A percentile compares a stretch with the other conserved stretches of the same genome.
Evolutionary conservation across 2,329 filamentous ascomycete genomes (phyloP).

Genomic region (Alternaria triticina): DNA sequence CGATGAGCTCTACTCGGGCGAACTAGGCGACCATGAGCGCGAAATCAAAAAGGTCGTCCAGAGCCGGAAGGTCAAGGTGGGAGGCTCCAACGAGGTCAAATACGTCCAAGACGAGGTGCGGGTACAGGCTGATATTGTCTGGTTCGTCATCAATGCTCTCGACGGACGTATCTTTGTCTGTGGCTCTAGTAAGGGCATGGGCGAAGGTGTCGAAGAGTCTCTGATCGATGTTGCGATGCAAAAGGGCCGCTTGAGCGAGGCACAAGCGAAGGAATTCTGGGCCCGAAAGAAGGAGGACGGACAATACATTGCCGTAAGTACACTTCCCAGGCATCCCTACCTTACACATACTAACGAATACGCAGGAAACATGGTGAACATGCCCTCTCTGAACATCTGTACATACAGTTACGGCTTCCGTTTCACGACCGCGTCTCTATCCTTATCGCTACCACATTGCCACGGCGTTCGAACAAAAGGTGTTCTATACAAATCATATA

Average conservation of each 20-base stretch:
- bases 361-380: conserved; percentile 13
- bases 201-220: conserved; percentile 89
- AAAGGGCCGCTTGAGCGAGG: conserved; percentile 83
- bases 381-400: not conserved
- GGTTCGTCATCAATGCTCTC: conserved; percentile 96
- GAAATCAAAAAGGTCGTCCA: conserved; percentile 60
- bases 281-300: conserved; percentile 86
- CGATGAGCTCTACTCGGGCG: conserved; percentile 94
- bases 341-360: not conserved
- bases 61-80: conserved; percentile 52
- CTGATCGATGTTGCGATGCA: conserved; percentile 89
- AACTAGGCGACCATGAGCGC: conserved; percentile 75
- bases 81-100: conserved; percentile 67
- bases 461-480: conserved; percentile 15
- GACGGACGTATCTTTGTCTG: conserved; percentile 97
- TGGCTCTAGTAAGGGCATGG: conserved; percentile 95
- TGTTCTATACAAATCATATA: conserved; percentile 6
- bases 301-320: conserved; percentile 84
- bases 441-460: conserved; percentile 12
- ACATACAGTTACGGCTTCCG: not conserved
- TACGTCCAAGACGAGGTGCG: conserved; percentile 97
- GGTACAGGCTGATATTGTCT: conserved; percentile 92
- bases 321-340: not conserved
- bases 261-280: conserved; percentile 90
- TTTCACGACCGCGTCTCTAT: conserved; percentile 3